Percentiles rank a stretch among this genome's conserved stretches.
Conservation (phyloP, 1,284 basidiomycete species). For the Ustilago lituana region DNA sequence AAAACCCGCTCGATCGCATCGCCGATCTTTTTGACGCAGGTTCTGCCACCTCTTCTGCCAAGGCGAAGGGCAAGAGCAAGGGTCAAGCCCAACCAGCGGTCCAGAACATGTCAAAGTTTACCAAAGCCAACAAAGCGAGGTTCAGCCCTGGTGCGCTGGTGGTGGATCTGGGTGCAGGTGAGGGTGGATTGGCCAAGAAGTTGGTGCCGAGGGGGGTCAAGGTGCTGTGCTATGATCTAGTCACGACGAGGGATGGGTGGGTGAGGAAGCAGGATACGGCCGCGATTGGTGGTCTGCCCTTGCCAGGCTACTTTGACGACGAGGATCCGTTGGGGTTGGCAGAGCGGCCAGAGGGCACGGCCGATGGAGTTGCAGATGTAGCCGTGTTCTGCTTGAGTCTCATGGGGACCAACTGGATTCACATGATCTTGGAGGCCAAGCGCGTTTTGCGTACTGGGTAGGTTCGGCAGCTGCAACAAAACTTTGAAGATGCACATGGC, state of each 20-base stretch:
- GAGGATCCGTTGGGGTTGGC: conserved; percentile 20
- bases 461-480: too few relatives aligned
- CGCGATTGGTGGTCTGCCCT: conserved; percentile 39
- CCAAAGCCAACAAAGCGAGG: conserved; percentile 11
- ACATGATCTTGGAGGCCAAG: conserved; percentile 87
- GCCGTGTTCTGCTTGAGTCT: conserved; percentile 92
- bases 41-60: not conserved
- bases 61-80: conserved; percentile 10
- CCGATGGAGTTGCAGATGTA: conserved; percentile 79
- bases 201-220: conserved; percentile 69
- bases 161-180: conserved; percentile 93
- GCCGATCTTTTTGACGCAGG: conserved; percentile 40
- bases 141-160: conserved; percentile 75
- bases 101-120: not conserved
- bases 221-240: conserved; percentile 78
- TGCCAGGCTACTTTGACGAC: conserved; percentile 38
- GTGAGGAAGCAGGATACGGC: conserved; percentile 58
- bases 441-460: conserved; percentile 83
- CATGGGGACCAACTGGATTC: conserved; percentile 97
- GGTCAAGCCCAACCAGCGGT: conserved; percentile 3
- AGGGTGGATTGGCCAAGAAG: conserved; percentile 81
- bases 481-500: too few relatives aligned
- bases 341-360: not conserved
- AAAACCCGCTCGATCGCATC: conserved; percentile 63
- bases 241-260: conserved; percentile 77